Base-by-base conservation (phyloP, 805 yeast genomes). In the Metahyphopichia silvanorum region DNA sequence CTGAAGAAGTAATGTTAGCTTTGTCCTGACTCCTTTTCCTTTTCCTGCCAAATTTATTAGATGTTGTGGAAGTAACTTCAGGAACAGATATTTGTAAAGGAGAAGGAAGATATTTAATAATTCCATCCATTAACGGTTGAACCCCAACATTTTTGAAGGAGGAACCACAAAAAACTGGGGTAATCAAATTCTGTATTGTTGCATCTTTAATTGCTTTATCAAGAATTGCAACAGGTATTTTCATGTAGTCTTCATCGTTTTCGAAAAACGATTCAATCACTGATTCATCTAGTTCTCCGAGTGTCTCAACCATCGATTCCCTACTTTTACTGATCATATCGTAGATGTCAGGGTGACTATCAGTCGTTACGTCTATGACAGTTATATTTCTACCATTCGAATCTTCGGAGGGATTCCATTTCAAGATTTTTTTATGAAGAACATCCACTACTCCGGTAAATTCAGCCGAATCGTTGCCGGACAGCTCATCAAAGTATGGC, bases 111-210 rank as follows among this genome's bases (percentile, higher is more conserved):
- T 74, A 93, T 34, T 75, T 73, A 2, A 78, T 73, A 9, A 89
- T 73, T 0, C 94, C 89, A 57, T 91, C 97, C 58, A 93, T 60
- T 30, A 93, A 63, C 1, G 98, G 96, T 53, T 93, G 98, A 2
- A 93, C 95, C 16, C 98, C 98, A 28, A 91, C 84, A 54, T 91
- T 91, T 44, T 71, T 75, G 60, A 91, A 93, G 34, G 96, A 84
- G 2, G 97, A 85, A 9, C 98, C 98, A 57, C 97, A 88, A 22
- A 89, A 60, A 0, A 93, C 85, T 0, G 98, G 97, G 0, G 82
- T 74, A 1, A 86, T 69, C 23, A 62, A 56, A 29, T 74, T 71
- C 1, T 55, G 53, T 5, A 86, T 42, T 0, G 96, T 85, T 2
- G 84, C 78, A 16, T 60, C 63, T 32, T 85, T 66, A 6, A 93